Base-by-base conservation (phyloP, 108 stramenopile genomes). In the Aurantiochytrium sp. region DNA sequence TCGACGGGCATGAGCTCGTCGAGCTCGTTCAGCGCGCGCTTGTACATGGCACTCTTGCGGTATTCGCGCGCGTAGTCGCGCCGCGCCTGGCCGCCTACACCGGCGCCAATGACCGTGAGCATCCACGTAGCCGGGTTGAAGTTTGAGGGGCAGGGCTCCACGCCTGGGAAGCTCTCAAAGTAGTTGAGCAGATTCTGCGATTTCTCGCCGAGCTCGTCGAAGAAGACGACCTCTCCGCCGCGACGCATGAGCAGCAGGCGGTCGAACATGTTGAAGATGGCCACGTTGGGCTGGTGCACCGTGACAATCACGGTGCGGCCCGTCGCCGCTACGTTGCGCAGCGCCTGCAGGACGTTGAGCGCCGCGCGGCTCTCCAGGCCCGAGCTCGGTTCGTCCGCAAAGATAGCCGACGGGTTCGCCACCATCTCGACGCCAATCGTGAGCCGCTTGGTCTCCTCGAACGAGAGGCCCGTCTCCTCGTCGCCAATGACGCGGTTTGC, bases 41-140 rank as follows among this genome's bases (percentile, higher is more conserved):
- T 48, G 2, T 48, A 48, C 39, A 81, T 41, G 27, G 24, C 17
- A 31, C 30, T 34, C 53, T 73, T 30, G n/a, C 55, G 12, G 68
- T 30, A 73, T 4, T 31, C 50, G 30, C 5, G 21, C 31, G 27
- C 55, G 30, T 55, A 50, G 30, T 88, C 87, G 5, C 42, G 41
- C 2, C 32, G 24, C 6, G 36, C 39, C 22, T 21, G 21, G 21
- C 45, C 86, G 36, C 55, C 36, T 6, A 87, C 92, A 32, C 92
- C 92, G 4, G 93, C 90, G 34, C 91, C 92, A 69, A 93, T 92
- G 27, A 91, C 94, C 86, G 93, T 94, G 19, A 96, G 94, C 95
- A 96, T 95, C 94, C 94, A 96, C 4, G 94, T 93, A 19, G 95
- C 95, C 19, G 96, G 96, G 45, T 96, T 96, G 48, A 91, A 93